These are phyloP conservation scores for Letharia columbiana DNA, from an alignment of 495 filamentous ascomycete species.

Conservation along the genomic window DNA sequence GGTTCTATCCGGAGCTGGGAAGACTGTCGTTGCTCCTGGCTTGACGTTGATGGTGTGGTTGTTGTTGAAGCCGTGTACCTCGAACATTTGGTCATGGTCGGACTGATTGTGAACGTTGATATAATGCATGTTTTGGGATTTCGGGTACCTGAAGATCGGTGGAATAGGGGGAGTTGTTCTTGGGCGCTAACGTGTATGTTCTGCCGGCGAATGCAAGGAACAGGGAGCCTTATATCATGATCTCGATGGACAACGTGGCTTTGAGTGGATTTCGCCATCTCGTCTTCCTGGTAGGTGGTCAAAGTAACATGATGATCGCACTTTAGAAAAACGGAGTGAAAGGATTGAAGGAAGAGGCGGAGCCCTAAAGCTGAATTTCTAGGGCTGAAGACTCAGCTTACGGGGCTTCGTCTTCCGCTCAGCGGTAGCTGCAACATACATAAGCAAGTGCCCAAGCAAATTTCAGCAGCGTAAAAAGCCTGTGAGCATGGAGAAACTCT, in stretches of 20 bases:
- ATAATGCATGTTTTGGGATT: conserved; percentile 16
- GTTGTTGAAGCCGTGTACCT: conserved; percentile 33
- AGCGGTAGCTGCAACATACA: not conserved
- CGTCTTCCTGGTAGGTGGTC: not conserved
- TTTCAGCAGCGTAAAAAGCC: too few species aligned
- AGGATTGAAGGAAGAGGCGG: conserved; percentile 3
- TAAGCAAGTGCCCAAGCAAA: not conserved
- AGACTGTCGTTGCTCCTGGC: conserved; percentile 22
- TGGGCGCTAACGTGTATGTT: not conserved
- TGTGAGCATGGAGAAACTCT: too few species aligned
- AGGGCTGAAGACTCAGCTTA: not conserved
- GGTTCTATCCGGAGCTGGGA: conserved; percentile 30
- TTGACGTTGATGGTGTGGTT: conserved; percentile 30
- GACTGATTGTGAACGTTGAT: conserved; percentile 31
- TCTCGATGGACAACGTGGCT: not conserved
- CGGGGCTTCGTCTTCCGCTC: not conserved
- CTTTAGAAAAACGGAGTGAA: not conserved
- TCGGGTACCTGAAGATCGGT: not conserved
- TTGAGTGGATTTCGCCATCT: not conserved
- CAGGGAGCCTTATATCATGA: not conserved
- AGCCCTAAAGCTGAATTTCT: conserved; percentile 4
- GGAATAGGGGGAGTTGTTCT: not conserved
- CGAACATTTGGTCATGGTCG: conserved; percentile 31
- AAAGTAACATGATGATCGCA: not conserved
- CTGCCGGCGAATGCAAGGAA: not conserved